Evolutionary conservation across 805 yeast genomes (phyloP).

Genomic region (Wickerhamomyces chambardii): DNA sequence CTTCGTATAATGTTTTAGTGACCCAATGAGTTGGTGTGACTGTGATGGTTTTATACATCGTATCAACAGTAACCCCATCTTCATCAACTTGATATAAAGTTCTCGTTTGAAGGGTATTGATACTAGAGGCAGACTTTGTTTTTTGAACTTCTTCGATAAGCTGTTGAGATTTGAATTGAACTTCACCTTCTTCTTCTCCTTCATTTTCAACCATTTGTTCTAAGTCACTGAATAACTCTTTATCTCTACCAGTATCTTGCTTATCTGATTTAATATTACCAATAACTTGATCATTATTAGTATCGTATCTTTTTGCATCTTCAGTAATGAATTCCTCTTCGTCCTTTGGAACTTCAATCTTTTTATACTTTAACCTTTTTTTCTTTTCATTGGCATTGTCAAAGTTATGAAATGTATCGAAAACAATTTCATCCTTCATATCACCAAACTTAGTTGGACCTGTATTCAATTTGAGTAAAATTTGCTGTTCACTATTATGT

Average conservation of each 20-base stretch:
- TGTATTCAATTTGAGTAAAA: constrained; percentile 8
- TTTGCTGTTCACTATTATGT: constrained; percentile 8
- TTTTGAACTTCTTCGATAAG: constrained; percentile 10
- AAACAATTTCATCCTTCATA: constrained; percentile 9
- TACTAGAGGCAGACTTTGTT: constrained; percentile 3
- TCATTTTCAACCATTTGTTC: constrained; percentile 14
- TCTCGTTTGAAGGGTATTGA: constrained; percentile 10
- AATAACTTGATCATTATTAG: constrained; percentile 11
- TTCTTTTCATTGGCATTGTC: constrained; percentile 8
- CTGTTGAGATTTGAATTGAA: constrained; percentile 15
- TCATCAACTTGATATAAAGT: constrained; percentile 18
- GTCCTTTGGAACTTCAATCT: constrained; percentile 4
- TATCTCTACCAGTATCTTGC: constrained; percentile 9
- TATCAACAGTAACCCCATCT: constrained; percentile 15
- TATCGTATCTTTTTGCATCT: constrained; percentile 8
- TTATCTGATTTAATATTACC: constrained; percentile 6
- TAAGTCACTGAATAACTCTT: constrained; percentile 13
- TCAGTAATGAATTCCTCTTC: constrained; percentile 6
- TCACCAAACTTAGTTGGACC: constrained; percentile 13
- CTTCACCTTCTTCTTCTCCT: constrained; percentile 20
- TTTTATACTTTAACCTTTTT: constrained; percentile 14
- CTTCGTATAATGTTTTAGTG: constrained; percentile 16
- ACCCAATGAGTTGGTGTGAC: too few species aligned
- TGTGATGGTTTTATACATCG: constrained; percentile 19
- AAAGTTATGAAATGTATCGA: constrained; percentile 9